Evolutionary conservation across 768 basidiomycete genomes (phyloP), one percentile per base, ranked within the genome.

Genomic region (Collybiopsis luxurians): DNA sequence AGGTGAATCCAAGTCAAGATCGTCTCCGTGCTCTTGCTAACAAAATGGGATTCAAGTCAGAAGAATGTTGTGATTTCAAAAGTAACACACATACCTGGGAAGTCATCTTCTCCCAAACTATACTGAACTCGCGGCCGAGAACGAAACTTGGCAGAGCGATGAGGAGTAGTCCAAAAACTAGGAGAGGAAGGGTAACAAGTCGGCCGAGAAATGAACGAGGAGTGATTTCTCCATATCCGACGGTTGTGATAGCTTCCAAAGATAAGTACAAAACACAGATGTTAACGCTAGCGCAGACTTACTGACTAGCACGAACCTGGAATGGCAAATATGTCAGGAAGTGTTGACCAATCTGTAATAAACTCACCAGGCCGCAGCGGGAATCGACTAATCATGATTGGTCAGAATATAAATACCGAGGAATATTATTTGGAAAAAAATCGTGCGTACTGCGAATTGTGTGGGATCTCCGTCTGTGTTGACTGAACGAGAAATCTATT

Each of bases 111-210:
- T 95, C 92, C 89, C 93, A 97, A 1, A 95, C 90, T 12, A 87
- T 74, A 58, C 91, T 92, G 68, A 97, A 97, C 67, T 97, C 93
- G 36, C 93, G 75, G 0, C 94, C 94, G 13, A 97, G 83, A 1
- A 97, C 94, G 65, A 97, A 96, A 64, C 86, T 89, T 6, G 94
- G 94, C 4, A 96, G 79, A 0, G 94, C 95, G 65, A 97, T 94
- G 40, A 95, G 78, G 0, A 97, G 78, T 10, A 96, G 77, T 2
- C 94, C 94, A 62, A 92, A 95, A 12, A 92, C 80, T 47, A 97
- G 84, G 19, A 97, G 80, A 0, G 94, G 94, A 1, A 95, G 73
- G 0, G 94, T 93, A 62, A 96, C 76, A 34, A 95, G 74, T 2
- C 92, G 86, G 0, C 94, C 94, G n/a, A 95, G 76, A 69, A 89